phyloP scores from a whole-genome alignment of 768 basidiomycete species.

The Tylopilus sp. region DNA sequence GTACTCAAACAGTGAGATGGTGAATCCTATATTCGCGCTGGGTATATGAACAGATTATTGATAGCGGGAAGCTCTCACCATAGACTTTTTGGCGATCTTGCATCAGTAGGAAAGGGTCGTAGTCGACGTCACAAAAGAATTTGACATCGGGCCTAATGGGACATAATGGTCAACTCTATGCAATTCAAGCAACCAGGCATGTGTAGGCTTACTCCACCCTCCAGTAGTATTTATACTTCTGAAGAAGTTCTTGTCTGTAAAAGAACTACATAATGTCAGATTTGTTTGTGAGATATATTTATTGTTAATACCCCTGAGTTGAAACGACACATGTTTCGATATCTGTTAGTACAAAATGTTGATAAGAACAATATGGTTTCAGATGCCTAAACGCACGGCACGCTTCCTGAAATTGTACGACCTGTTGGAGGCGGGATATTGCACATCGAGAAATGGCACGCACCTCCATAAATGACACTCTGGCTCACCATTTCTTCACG shows the following conservation, averaged over 20 bases:
- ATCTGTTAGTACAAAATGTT: constrained; percentile 38
- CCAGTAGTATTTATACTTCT: constrained; percentile 85
- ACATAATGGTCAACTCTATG: constrained; percentile 7
- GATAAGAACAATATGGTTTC: constrained; percentile 5
- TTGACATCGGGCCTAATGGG: constrained; percentile 66
- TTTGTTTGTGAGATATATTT: neutral
- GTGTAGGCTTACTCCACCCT: constrained; percentile 83
- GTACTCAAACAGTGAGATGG: constrained; percentile 76
- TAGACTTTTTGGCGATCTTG: constrained; percentile 79
- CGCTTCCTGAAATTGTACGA: constrained; percentile 50
- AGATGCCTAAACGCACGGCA: constrained; percentile 51
- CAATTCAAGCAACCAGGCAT: too few species aligned
- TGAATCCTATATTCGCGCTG: constrained; percentile 53
- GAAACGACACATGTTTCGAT: constrained; percentile 95
- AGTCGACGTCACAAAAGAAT: constrained; percentile 76
- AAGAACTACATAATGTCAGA: constrained; percentile 56
- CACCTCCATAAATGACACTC: constrained; percentile 66
- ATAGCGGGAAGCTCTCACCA: constrained; percentile 38
- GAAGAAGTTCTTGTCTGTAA: constrained; percentile 73
- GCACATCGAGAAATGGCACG: neutral
- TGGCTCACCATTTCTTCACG: constrained; percentile 62
- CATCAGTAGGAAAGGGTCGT: constrained; percentile 83
- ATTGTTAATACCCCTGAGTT: constrained; percentile 68
- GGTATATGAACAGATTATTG: constrained; percentile 22
- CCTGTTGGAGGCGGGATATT: constrained; percentile 2